Evolutionary conservation across 2,329 filamentous ascomycete species (phyloP).

Genomic region (Immersiporthe knoxdaviesiana): DNA sequence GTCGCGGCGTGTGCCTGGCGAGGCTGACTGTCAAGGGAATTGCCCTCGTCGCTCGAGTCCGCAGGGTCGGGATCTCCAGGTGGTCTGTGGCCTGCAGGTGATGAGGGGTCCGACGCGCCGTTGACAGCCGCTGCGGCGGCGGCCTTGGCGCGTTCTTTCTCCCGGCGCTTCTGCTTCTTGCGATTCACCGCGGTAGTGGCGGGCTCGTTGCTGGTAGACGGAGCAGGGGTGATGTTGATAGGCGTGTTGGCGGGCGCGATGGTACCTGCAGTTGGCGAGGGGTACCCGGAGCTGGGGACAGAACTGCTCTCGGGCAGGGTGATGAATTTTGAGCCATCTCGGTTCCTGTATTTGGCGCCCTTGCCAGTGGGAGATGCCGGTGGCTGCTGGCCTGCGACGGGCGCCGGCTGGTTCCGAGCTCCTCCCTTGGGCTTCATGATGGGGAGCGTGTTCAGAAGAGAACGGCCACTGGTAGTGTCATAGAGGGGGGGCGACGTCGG

Average conservation of each 20-base stretch:
- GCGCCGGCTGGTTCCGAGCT: constrained; percentile 36
- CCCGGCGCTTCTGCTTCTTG: constrained; percentile 93
- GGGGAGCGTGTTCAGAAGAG: constrained; percentile 16
- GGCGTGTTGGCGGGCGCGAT: constrained; percentile 38
- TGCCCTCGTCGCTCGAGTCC: constrained; percentile 58
- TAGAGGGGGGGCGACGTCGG: constrained; percentile 21
- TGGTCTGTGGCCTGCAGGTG: constrained; percentile 34
- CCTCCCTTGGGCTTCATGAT: constrained; percentile 37
- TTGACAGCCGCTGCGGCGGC: constrained; percentile 51
- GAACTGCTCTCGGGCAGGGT: constrained; percentile 58
- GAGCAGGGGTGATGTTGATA: constrained; percentile 34
- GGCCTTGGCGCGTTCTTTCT: constrained; percentile 78
- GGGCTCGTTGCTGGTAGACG: constrained; percentile 32
- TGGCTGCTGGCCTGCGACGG: constrained; percentile 52
- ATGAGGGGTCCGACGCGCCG: constrained; percentile 45
- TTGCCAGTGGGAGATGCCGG: constrained; percentile 55
- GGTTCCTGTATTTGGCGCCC: constrained; percentile 65
- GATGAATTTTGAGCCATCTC: constrained; percentile 71
- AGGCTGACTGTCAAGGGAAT: constrained; percentile 45
- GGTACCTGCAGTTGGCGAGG: constrained; percentile 52
- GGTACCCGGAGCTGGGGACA: constrained; percentile 52
- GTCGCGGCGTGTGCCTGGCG: constrained; percentile 43
- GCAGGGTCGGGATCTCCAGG: constrained; percentile 54
- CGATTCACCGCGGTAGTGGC: constrained; percentile 66
- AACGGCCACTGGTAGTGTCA: constrained; percentile 19